Evolutionary conservation across 2,329 filamentous ascomycete species (phyloP).

Genomic region (Xylariales sp.): DNA sequence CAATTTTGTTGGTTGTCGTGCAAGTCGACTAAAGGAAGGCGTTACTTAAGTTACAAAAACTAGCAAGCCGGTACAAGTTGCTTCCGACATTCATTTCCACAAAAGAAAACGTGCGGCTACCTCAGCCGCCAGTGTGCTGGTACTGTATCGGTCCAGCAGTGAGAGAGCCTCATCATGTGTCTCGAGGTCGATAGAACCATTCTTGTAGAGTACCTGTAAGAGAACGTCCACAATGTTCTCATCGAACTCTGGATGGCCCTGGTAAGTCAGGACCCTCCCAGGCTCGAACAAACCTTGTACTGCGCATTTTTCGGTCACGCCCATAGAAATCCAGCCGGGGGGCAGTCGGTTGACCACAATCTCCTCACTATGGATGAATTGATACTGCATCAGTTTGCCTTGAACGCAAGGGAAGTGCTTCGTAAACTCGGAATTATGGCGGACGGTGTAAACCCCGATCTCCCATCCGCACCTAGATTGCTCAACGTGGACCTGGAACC

Average conservation of each 20-base stretch:
- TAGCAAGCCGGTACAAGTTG: no score
- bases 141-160: constrained; percentile 2
- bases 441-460: constrained; percentile 9
- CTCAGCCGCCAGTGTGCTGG: constrained; percentile 4
- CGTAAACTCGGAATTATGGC: not conserved
- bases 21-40: no score
- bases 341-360: constrained; percentile 5
- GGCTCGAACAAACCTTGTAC: constrained; percentile 8
- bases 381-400: constrained; percentile 5
- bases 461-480: constrained; percentile 7
- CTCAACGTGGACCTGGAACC: constrained; percentile 5
- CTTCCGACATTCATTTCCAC: no score
- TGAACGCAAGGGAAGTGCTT: constrained; percentile 5
- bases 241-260: constrained; percentile 10
- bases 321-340: constrained; percentile 7
- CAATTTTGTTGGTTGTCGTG: no score
- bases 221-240: constrained; percentile 6
- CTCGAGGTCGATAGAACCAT: constrained; percentile 3
- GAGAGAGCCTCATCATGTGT: not conserved
- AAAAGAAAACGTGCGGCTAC: constrained; percentile 3
- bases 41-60: no score
- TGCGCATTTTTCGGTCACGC: constrained; percentile 5
- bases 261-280: constrained; percentile 10
- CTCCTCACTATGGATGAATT: constrained; percentile 8
- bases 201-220: constrained; percentile 1